Base-by-base conservation (phyloP, 345 rosid genomes). In the Linum trigynum region DNA sequence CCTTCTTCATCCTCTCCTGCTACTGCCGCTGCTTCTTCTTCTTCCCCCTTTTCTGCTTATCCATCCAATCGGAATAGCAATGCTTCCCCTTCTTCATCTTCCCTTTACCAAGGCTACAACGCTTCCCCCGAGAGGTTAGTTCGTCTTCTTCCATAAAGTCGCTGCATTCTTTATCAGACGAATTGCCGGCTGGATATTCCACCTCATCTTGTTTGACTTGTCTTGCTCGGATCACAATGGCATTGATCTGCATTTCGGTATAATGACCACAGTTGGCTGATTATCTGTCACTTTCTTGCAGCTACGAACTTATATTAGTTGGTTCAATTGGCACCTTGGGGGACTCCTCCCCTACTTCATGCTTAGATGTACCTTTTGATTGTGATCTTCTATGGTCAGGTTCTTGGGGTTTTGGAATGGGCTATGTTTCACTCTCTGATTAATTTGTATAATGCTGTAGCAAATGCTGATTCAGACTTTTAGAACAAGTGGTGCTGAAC, bases 81-180 rank as follows among this genome's bases (percentile, higher is more conserved):
- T 75, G 89, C 73, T 69, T 41, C 85, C 64, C 71, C 69, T 53
- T 23, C 32, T 23, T 23, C 61, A 55, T 23, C 87, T 56, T 17
- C 71, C 76, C 71, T 16, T 48, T 48, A 9, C 2, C 65, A 50
- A 12, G 81, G 72, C 82, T 84, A 64, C 76, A 41, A 66, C 78
- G 67, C 67, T 38, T 85, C 96, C 77, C 78, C 89, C 73, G 69
- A 89, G 48, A 88, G 99, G 98, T 92, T 59, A 48, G 38, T 60
- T 43, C 51, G 16, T 14, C 57, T 45, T 11, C 16, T 50, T 64
- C 36, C 53, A 10, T 48, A 15, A 48, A 48, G 14, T 48, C 63
- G 10, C 4, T 55, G 42, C 43, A 55, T 64, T 71, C 63, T 59
- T 11, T 14, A 10, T 35, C 14, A 17, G 61, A 4, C 39, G 9